phyloP scores from a whole-genome alignment of 352 stramenopile species.

The Phytophthora agathidicida region DNA sequence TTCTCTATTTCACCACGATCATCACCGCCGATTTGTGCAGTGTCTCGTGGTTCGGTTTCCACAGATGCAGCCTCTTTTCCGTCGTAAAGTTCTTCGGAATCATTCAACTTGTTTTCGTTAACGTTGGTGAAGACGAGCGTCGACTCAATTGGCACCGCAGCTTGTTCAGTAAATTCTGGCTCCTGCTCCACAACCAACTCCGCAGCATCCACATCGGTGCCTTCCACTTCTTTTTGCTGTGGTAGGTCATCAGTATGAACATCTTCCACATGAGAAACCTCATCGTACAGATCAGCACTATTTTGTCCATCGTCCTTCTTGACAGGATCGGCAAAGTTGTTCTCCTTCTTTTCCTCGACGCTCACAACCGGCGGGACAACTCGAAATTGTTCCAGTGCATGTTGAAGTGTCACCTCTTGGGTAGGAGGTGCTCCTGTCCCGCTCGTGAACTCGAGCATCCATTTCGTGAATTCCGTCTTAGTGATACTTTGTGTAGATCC shows the following conservation, averaged over 20 bases:
- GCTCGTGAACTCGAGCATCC: constrained; percentile 44
- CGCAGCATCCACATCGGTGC: not conserved
- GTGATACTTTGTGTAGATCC: constrained; percentile 55
- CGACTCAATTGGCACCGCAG: not conserved
- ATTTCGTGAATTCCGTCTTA: constrained; percentile 69
- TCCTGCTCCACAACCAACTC: constrained; percentile 1
- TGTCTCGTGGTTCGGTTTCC: not conserved
- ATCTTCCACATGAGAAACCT: not conserved
- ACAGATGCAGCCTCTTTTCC: not conserved
- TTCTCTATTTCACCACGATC: not conserved
- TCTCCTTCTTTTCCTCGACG: constrained; percentile 3
- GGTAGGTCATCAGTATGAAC: not conserved
- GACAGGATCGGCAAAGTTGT: not conserved
- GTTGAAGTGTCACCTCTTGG: constrained; percentile 34
- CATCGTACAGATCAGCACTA: not conserved
- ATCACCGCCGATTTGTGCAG: not conserved
- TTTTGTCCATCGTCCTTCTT: not conserved
- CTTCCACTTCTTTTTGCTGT: constrained; percentile 1
- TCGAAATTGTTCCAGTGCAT: constrained; percentile 35
- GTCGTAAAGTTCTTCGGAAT: not conserved
- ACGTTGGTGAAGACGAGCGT: not conserved
- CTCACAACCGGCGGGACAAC: constrained; percentile 3
- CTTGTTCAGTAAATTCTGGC: not conserved
- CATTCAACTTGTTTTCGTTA: not conserved
- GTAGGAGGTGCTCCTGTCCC: constrained; percentile 12